Evolutionary conservation across 108 stramenopile genomes (phyloP).

Genomic region (Cyclotella kingstonii): DNA sequence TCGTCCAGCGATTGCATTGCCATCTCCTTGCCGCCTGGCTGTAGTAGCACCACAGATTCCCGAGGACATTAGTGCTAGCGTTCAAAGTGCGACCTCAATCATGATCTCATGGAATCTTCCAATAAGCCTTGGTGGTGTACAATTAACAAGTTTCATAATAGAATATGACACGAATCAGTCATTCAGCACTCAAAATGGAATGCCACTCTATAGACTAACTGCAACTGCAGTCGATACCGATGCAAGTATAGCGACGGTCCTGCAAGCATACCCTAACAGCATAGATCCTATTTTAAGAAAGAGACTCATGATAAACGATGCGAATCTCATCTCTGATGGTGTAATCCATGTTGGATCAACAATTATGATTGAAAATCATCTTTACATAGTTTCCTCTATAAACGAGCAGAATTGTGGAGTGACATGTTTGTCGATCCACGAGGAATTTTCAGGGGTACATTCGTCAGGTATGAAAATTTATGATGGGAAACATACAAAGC

Average conservation of each 20-base stretch:
- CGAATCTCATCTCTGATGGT: conserved; percentile 20
- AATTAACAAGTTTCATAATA: conserved; percentile 33
- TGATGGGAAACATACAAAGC: conserved; percentile 1
- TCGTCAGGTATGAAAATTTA: conserved; percentile 39
- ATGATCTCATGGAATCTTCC: conserved; percentile 60
- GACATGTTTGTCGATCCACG: conserved; percentile 30
- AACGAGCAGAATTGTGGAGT: conserved; percentile 34
- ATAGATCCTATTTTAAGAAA: conserved; percentile 23
- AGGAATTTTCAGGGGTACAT: conserved; percentile 24
- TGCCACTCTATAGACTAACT: conserved; percentile 32
- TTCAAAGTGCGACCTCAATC: conserved; percentile 41
- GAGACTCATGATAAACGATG: conserved; percentile 30
- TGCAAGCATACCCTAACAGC: conserved; percentile 29
- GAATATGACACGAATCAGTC: conserved; percentile 49
- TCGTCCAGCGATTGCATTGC: conserved; percentile 37
- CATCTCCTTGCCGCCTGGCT: conserved; percentile 38
- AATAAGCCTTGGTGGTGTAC: conserved; percentile 40
- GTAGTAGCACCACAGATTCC: conserved; percentile 43
- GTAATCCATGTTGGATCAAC: conserved; percentile 16
- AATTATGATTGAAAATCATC: conserved; percentile 24
- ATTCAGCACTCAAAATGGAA: conserved; percentile 36
- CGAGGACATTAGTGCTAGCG: conserved; percentile 24
- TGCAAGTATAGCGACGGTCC: conserved; percentile 31
- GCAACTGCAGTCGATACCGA: conserved; percentile 25
- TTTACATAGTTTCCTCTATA: conserved; percentile 22